A percentile compares a stretch with the other conserved stretches of the same genome.
These are phyloP conservation scores for Boletus reticulatus DNA, from an alignment of 768 basidiomycete species.

Conservation along the genomic window DNA sequence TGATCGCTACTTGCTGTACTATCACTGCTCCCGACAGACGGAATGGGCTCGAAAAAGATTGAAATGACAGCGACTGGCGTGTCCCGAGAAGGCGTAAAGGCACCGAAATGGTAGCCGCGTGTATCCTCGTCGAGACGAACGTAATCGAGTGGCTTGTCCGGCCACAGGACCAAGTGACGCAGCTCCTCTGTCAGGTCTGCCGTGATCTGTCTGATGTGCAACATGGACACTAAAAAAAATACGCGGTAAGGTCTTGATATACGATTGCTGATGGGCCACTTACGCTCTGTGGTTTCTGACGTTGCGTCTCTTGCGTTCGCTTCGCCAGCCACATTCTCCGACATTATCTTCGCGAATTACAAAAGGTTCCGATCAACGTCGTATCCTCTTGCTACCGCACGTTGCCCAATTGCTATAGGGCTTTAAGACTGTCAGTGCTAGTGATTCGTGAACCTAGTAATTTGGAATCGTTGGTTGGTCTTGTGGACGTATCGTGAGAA, in stretches of 20 bases:
- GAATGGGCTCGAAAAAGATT: slow-evolving; percentile 46
- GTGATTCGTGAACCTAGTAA: neutral
- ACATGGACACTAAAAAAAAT: slow-evolving; percentile 9
- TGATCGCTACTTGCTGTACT: neutral
- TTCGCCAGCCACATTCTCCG: slow-evolving; percentile 6
- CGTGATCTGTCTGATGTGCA: slow-evolving; percentile 33
- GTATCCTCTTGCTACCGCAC: neutral
- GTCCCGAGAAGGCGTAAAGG: slow-evolving; percentile 40
- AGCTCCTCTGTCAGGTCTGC: slow-evolving; percentile 46
- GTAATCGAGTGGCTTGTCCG: slow-evolving; percentile 45
- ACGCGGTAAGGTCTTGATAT: neutral
- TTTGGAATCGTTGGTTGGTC: neutral
- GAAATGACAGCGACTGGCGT: slow-evolving; percentile 54
- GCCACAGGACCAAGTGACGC: slow-evolving; percentile 60
- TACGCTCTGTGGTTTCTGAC: slow-evolving; percentile 7
- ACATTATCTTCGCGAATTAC: slow-evolving; percentile 1
- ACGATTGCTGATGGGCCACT: neutral
- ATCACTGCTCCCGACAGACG: slow-evolving; percentile 8
- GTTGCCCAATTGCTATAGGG: slow-evolving; percentile 6
- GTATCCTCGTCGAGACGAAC: slow-evolving; percentile 54
- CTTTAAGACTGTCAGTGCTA: too few relatives aligned
- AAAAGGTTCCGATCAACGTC: neutral
- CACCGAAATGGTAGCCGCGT: slow-evolving; percentile 51
- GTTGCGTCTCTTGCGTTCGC: neutral
- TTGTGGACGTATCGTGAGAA: too few relatives aligned